A percentile compares a stretch with the other conserved stretches of the same genome.
phyloP scores from a whole-genome alignment of 192 early-diverging fungal genomes.

The Umbelopsis vinacea region DNA sequence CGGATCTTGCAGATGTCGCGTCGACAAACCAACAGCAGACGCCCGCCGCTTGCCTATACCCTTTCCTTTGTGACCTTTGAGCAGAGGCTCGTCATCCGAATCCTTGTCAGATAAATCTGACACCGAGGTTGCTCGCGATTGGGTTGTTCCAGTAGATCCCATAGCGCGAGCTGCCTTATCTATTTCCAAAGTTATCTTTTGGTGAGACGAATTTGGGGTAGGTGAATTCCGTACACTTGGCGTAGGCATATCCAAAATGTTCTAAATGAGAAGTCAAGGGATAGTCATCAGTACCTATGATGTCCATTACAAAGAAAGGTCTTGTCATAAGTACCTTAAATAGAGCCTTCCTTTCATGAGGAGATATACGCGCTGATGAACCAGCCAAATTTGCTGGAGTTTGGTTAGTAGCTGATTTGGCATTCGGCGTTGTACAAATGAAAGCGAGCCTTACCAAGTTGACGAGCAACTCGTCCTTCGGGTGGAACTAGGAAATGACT shows the following conservation, averaged over 20 bases:
- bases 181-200: slow-evolving; percentile 26
- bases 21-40: slow-evolving; percentile 11
- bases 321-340: too few species aligned
- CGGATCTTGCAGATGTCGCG: neutral
- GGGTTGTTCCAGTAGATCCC: slow-evolving; percentile 19
- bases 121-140: slow-evolving; percentile 30
- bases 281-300: neutral
- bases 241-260: slow-evolving; percentile 29
- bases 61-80: slow-evolving; percentile 1
- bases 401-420: neutral
- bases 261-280: neutral
- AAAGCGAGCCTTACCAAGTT: slow-evolving; percentile 22
- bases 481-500: slow-evolving; percentile 32
- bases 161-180: slow-evolving; percentile 19
- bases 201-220: neutral
- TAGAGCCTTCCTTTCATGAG: neutral
- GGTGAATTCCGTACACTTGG: slow-evolving; percentile 1
- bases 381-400: neutral
- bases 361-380: neutral
- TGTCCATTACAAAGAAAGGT: too few species aligned
- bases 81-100: slow-evolving; percentile 15
- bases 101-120: slow-evolving; percentile 41
- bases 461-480: slow-evolving; percentile 33
- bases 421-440: neutral
- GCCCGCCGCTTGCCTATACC: slow-evolving; percentile 34